Conservation (phyloP, 768 basidiomycete species). For the Hericium alpestre region DNA sequence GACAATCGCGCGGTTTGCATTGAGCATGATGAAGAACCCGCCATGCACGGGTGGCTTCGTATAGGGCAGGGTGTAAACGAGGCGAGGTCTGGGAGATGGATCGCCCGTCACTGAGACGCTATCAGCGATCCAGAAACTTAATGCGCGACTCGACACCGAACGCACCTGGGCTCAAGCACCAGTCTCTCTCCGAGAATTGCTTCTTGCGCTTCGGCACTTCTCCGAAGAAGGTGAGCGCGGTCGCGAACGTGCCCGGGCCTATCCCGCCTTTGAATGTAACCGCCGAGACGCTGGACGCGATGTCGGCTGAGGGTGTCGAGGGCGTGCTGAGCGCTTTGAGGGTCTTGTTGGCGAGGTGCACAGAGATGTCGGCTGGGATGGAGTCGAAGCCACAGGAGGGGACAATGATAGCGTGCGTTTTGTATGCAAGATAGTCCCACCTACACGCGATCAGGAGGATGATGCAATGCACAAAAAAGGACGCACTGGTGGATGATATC, state of each 20-base stretch:
- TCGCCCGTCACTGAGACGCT: neutral
- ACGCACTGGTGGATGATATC: slow-evolving; percentile 51
- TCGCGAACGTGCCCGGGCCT: slow-evolving; percentile 56
- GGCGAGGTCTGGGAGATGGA: slow-evolving; percentile 13
- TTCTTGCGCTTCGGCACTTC: slow-evolving; percentile 23
- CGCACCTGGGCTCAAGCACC: slow-evolving; percentile 35
- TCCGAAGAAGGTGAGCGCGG: slow-evolving; percentile 12
- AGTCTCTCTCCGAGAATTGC: slow-evolving; percentile 23
- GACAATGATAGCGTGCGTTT: slow-evolving; percentile 65
- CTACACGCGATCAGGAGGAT: slow-evolving; percentile 25
- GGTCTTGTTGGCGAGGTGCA: slow-evolving; percentile 59
- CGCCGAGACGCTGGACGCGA: slow-evolving; percentile 39
- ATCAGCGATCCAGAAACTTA: neutral
- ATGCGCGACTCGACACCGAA: neutral
- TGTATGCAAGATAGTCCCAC: slow-evolving; percentile 61
- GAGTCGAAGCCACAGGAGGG: slow-evolving; percentile 75
- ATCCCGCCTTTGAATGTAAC: slow-evolving; percentile 36
- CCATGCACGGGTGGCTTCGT: slow-evolving; percentile 28
- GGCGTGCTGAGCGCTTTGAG: slow-evolving; percentile 39
- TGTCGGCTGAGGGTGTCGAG: neutral
- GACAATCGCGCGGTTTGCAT: slow-evolving; percentile 37
- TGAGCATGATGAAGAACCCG: slow-evolving; percentile 33
- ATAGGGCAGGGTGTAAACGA: slow-evolving; percentile 26
- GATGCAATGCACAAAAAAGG: neutral
- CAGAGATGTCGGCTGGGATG: slow-evolving; percentile 60